Evolutionary conservation across 2,329 filamentous ascomycete genomes (phyloP).

Genomic region (Colletotrichum nymphaeae): DNA sequence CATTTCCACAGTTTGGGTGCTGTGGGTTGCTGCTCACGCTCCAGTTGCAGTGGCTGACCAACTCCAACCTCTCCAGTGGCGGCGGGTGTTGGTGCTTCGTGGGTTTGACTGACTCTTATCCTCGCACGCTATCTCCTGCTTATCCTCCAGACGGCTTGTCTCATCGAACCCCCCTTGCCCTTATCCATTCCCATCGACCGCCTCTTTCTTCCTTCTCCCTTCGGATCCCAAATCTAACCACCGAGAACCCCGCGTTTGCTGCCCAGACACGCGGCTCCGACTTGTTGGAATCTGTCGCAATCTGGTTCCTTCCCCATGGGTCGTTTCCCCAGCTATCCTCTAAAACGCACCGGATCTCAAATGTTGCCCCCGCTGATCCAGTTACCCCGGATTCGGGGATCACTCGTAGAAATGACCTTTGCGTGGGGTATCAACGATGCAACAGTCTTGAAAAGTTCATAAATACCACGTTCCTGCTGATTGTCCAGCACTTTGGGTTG

Average conservation of each 20-base stretch:
- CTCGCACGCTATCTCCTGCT: constrained; percentile 6
- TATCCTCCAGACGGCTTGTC: background rate
- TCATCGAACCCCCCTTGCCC: constrained; percentile 1
- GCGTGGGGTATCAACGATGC: background rate
- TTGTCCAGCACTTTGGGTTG: background rate
- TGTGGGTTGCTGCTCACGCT: background rate
- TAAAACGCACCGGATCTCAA: constrained; percentile 15
- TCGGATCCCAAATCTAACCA: constrained; percentile 12
- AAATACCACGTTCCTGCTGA: constrained; percentile 28
- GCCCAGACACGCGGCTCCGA: background rate
- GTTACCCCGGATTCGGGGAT: constrained; percentile 25
- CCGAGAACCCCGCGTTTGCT: constrained; percentile 22
- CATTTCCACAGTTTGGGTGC: background rate
- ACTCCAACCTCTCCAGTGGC: constrained; percentile 16
- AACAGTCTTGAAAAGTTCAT: background rate
- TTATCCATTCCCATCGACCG: constrained; percentile 18
- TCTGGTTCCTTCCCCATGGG: background rate
- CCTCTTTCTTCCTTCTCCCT: background rate
- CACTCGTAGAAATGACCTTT: background rate
- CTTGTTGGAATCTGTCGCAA: background rate
- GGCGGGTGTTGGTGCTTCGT: background rate
- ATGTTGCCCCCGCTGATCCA: constrained; percentile 26
- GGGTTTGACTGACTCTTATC: background rate
- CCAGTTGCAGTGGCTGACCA: constrained; percentile 21
- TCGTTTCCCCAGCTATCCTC: background rate